These are phyloP conservation scores for Dryas octopetala DNA, from an alignment of 306 rosid species.

Conservation along the genomic window DNA sequence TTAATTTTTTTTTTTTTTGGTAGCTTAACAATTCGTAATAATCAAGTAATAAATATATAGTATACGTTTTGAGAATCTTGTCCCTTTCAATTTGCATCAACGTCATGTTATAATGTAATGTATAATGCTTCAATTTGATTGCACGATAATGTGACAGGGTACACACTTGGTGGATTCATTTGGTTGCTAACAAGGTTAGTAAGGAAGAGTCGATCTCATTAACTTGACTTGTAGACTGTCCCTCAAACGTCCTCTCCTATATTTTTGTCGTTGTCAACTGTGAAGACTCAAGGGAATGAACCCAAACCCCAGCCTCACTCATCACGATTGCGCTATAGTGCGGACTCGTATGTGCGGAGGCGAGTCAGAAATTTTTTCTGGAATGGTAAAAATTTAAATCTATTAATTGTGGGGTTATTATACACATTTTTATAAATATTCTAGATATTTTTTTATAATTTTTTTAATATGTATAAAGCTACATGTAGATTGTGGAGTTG, in stretches of 20 bases:
- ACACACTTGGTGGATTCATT: background rate
- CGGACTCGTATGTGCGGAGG: too few relatives aligned
- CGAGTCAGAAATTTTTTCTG: too few relatives aligned
- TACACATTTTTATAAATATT: too few relatives aligned
- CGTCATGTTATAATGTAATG: background rate
- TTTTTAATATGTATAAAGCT: too few relatives aligned
- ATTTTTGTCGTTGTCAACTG: background rate
- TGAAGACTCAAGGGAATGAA: too few relatives aligned
- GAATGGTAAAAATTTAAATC: too few relatives aligned
- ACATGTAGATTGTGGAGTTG: too few relatives aligned
- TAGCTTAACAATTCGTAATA: background rate
- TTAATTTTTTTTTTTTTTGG: conserved; percentile 1
- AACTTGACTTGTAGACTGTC: background rate
- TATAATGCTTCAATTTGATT: background rate
- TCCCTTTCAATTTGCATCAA: conserved; percentile 12
- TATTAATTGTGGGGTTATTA: too few relatives aligned
- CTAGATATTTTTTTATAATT: too few relatives aligned
- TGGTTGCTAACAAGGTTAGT: background rate
- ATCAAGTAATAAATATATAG: background rate
- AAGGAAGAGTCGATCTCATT: background rate
- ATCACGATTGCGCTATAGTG: too few relatives aligned
- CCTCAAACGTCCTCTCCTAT: background rate
- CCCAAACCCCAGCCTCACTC: background rate
- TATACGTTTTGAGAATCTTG: background rate
- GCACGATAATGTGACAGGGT: background rate